Evolutionary conservation across 2,329 filamentous ascomycete species (phyloP), one percentile per base, ranked within the genome.

Genomic region (Fusarium illudens): DNA sequence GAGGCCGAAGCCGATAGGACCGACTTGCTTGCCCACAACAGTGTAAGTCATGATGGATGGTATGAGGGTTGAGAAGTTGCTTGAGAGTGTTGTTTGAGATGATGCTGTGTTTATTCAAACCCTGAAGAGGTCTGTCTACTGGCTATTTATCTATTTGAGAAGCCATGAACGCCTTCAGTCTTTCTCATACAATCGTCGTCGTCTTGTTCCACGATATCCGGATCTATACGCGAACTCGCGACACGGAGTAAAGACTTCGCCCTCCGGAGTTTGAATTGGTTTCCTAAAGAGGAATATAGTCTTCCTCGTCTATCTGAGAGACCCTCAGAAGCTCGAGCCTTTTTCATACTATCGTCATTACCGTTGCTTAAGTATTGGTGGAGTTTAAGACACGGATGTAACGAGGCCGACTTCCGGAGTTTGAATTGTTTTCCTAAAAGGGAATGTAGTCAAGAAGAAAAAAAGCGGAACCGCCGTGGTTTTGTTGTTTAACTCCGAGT

Each of bases 1-100:
- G 55, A 74, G 68, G 34, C 73, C 73, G 25, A 60, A 75, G 56
- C 72, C 69, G 15, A 73, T 71, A 51, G 51, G 56, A n/a, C 71
- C 71, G 42, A 73, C 69, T 52, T 66, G 36, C 20, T 71, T 73
- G 29, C 61, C 58, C 9, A 69, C 51, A 36, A 75, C 67, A 19
- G 56, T 67, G 62, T 71, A 65, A 64, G 62, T 42, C 73, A 75
- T 75, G 60, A 37, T 64, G 60, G 20, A 25, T 19, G 19, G 36
- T 37, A 29, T 33, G 20, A 27, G 42, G 36, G 22, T 59, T 37
- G 29, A 46, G 19, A 25, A 15, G 30, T 17, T 54, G 37, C n/a
- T 46, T 25, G 10, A 25, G 30, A 50, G 39, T 44, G 22, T 17
- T 58, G 25, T 6, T 49, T 22, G 36, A 33, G 42, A n/a, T n/a